These are phyloP conservation scores for Saccharomyces hybrid DNA, from an alignment of 1,139 yeast genomes.

Conservation along the genomic window DNA sequence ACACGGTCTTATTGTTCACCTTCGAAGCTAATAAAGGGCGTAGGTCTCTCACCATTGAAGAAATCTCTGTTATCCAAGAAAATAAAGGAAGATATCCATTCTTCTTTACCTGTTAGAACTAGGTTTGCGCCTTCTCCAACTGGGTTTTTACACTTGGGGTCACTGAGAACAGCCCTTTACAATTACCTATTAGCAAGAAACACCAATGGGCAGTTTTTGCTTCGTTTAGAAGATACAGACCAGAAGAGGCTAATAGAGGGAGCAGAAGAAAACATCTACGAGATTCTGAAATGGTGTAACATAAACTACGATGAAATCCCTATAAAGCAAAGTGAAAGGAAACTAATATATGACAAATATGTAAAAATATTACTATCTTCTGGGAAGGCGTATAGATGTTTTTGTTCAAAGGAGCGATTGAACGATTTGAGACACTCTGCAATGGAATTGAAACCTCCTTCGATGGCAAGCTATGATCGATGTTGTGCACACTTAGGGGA, in stretches of 20 bases:
- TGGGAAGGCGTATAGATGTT: conserved; percentile 80
- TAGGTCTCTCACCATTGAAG: conserved; percentile 4
- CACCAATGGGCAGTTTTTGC: conserved; percentile 71
- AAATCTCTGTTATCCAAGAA: conserved; percentile 20
- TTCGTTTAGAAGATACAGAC: conserved; percentile 91
- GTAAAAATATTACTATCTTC: conserved; percentile 47
- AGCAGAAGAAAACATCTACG: conserved; percentile 76
- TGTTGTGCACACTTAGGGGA: conserved; percentile 47
- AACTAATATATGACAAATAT: conserved; percentile 52
- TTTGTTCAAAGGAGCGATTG: conserved; percentile 76
- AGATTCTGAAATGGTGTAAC: conserved; percentile 72
- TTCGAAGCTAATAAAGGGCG: not conserved
- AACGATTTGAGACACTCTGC: conserved; percentile 64
- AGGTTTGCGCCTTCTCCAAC: conserved; percentile 99
- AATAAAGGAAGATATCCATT: conserved; percentile 34
- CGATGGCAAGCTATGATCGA: conserved; percentile 87
- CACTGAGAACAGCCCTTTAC: conserved; percentile 85
- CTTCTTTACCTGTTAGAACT: conserved; percentile 62
- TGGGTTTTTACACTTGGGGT: conserved; percentile 85
- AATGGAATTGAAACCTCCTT: conserved; percentile 68
- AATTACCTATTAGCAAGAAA: conserved; percentile 74
- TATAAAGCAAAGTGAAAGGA: conserved; percentile 71
- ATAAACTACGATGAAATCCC: conserved; percentile 81
- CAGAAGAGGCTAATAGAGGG: conserved; percentile 65
- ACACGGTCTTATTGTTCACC: not conserved